Evolutionary conservation across 176 grass and related monocot genomes (phyloP).

Genomic region (Phoenix dactylifera): DNA sequence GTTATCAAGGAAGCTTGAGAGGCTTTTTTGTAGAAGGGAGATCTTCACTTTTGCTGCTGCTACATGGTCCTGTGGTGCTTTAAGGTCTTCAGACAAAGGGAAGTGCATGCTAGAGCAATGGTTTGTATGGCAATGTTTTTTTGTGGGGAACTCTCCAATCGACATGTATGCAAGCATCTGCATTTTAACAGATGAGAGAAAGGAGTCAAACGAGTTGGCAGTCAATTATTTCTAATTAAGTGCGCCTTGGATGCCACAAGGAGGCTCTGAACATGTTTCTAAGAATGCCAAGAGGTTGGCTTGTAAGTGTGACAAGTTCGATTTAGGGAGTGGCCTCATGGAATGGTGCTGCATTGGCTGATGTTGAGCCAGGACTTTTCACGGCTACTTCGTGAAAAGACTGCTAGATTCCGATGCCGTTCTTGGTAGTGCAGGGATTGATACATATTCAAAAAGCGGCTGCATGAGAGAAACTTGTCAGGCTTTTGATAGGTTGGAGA

Average conservation of each 20-base stretch:
- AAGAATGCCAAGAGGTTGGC: slow-evolving; percentile 33
- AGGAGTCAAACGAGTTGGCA: slow-evolving; percentile 51
- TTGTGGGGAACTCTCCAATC: slow-evolving; percentile 42
- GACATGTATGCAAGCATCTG: slow-evolving; percentile 2
- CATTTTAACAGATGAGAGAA: slow-evolving; percentile 19
- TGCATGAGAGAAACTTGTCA: slow-evolving; percentile 21
- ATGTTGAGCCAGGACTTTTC: slow-evolving; percentile 33
- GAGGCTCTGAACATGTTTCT: slow-evolving; percentile 38
- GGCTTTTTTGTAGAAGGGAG: slow-evolving; percentile 27
- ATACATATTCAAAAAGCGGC: slow-evolving; percentile 42
- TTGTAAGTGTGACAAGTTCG: slow-evolving; percentile 35
- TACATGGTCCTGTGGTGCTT: slow-evolving; percentile 28
- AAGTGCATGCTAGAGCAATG: slow-evolving; percentile 29
- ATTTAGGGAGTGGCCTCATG: slow-evolving; percentile 36
- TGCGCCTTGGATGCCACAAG: slow-evolving; percentile 19
- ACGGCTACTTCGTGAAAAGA: slow-evolving; percentile 51
- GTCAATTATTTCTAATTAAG: slow-evolving; percentile 45
- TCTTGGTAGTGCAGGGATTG: slow-evolving; percentile 29
- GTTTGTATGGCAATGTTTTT: slow-evolving; percentile 29
- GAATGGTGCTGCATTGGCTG: slow-evolving; percentile 43
- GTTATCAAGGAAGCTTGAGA: slow-evolving; percentile 33
- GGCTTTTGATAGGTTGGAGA: slow-evolving; percentile 34
- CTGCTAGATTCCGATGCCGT: slow-evolving; percentile 44
- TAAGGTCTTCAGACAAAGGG: slow-evolving; percentile 21
- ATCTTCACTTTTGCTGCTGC: slow-evolving; percentile 29